Conservation (phyloP, 1,139 yeast genomes). For the Saccharomyces hybrid region DNA sequence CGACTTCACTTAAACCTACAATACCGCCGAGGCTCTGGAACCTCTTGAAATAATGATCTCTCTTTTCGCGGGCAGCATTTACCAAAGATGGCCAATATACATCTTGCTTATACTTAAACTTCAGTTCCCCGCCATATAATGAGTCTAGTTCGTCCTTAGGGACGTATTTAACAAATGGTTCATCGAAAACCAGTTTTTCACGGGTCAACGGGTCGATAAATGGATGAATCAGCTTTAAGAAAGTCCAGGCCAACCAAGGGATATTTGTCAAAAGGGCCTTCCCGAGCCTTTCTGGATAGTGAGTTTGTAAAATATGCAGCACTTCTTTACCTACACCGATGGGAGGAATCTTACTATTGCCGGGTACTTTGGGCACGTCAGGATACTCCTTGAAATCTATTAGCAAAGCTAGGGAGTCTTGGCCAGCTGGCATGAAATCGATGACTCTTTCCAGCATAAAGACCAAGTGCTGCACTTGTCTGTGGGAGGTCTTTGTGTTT, state of each 20-base stretch:
- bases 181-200: conserved; percentile 83
- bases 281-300: conserved; percentile 93
- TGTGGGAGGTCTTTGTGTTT: conserved; percentile 76
- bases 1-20: conserved; percentile 78
- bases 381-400: conserved; percentile 78
- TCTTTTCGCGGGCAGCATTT: conserved; percentile 49
- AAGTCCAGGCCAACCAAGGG: conserved; percentile 89
- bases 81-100: conserved; percentile 72
- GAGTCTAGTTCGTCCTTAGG: conserved; percentile 74
- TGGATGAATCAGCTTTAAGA: conserved; percentile 81
- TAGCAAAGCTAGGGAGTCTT: conserved; percentile 79
- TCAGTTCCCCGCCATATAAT: conserved; percentile 75
- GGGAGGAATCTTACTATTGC: conserved; percentile 67
- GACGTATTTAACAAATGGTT: conserved; percentile 76
- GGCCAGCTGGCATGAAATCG: conserved; percentile 93
- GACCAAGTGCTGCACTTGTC: conserved; percentile 89
- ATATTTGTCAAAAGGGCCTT: conserved; percentile 83
- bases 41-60: conserved; percentile 48
- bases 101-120: conserved; percentile 73
- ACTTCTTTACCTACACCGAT: conserved; percentile 69
- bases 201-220: conserved; percentile 92
- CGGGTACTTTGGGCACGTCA: conserved; percentile 44
- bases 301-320: conserved; percentile 72
- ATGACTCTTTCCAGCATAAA: conserved; percentile 85
- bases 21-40: conserved; percentile 59